A percentile compares a stretch with the other conserved stretches of the same genome.
Conservation (phyloP, 2,329 filamentous ascomycete species). For the Pestalotiopsis sp. region DNA sequence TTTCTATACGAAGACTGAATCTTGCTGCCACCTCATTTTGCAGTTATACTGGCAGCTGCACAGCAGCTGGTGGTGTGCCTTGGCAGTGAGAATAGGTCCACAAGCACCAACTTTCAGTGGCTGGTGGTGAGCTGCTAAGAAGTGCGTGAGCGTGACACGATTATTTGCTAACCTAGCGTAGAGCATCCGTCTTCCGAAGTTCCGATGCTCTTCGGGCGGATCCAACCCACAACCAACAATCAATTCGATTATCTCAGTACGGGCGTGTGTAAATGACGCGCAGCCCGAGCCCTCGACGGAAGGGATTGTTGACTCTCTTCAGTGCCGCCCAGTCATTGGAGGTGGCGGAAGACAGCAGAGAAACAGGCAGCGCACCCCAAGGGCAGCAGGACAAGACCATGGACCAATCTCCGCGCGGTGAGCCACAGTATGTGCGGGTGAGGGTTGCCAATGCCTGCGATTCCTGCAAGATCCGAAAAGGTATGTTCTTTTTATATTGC, state of each 20-base stretch:
- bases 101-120: too few relatives aligned
- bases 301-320: not conserved
- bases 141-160: too few relatives aligned
- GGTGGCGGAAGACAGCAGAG: not conserved
- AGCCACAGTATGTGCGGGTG: slow-evolving; percentile 23
- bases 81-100: too few relatives aligned
- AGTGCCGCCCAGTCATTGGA: slow-evolving; percentile 6
- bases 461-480: slow-evolving; percentile 53
- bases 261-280: slow-evolving; percentile 4
- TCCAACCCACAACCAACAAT: not conserved
- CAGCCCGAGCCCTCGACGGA: slow-evolving; percentile 5
- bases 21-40: too few relatives aligned
- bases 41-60: too few relatives aligned
- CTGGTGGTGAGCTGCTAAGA: too few relatives aligned
- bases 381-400: not conserved
- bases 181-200: slow-evolving; percentile 17
- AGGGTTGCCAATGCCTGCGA: slow-evolving; percentile 56
- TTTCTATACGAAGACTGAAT: too few relatives aligned
- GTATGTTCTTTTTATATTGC: slow-evolving; percentile 15
- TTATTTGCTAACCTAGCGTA: not conserved
- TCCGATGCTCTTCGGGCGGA: slow-evolving; percentile 19
- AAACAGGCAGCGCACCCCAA: too few relatives aligned
- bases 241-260: slow-evolving; percentile 5
- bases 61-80: too few relatives aligned
- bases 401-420: slow-evolving; percentile 10